Evolutionary conservation across 768 basidiomycete species (phyloP).

Genomic region (Suillus sp.): DNA sequence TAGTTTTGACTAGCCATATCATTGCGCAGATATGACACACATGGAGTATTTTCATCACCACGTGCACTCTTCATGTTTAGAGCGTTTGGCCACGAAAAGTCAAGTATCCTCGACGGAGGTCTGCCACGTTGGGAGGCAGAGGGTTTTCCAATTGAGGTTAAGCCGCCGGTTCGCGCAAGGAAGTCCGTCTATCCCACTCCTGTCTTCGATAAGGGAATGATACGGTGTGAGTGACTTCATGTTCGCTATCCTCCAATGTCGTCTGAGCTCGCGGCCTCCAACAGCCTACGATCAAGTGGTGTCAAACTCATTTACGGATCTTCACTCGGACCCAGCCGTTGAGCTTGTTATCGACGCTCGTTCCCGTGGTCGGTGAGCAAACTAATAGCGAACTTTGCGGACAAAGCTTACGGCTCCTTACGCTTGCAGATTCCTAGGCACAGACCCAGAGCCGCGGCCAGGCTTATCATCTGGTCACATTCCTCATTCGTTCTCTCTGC

Average conservation of each 20-base stretch:
- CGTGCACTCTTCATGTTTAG: constrained; percentile 94
- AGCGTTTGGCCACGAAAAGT: constrained; percentile 83
- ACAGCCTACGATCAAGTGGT: constrained; percentile 84
- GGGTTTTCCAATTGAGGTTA: constrained; percentile 53
- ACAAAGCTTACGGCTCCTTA: constrained; percentile 12
- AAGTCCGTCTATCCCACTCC: constrained; percentile 54
- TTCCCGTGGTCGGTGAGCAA: constrained; percentile 69
- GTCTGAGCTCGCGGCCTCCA: constrained; percentile 19
- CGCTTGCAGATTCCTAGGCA: constrained; percentile 67
- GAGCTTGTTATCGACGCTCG: constrained; percentile 90
- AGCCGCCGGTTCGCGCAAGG: constrained; percentile 26
- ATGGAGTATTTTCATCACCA: constrained; percentile 91
- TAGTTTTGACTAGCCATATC: constrained; percentile 14
- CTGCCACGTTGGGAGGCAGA: constrained; percentile 79
- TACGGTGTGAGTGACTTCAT: constrained; percentile 44
- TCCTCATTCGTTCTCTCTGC: constrained; percentile 80
- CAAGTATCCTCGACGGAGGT: constrained; percentile 92
- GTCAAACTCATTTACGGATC: constrained; percentile 58
- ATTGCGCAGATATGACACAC: constrained; percentile 74
- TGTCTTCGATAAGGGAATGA: constrained; percentile 46
- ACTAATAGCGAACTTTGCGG: constrained; percentile 4
- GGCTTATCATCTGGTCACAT: constrained; percentile 92
- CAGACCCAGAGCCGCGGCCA: constrained; percentile 86
- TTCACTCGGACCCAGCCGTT: constrained; percentile 43
- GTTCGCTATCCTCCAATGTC: constrained; percentile 34